Conservation (phyloP, 1,284 basidiomycete genomes). For the Singerocomus rubriflavus region DNA sequence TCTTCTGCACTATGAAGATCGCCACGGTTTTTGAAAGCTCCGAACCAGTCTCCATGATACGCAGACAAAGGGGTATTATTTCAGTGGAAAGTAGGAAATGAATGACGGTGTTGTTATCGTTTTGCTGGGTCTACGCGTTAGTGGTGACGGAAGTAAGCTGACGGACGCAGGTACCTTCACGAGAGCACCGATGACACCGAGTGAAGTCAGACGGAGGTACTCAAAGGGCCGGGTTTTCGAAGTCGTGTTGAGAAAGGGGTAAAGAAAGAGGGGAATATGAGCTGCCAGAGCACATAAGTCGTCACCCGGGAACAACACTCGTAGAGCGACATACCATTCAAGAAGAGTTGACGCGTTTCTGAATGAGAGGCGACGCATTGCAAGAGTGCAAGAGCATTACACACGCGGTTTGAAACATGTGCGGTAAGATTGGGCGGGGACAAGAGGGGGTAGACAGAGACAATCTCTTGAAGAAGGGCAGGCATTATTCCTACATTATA, state of each 20-base stretch:
- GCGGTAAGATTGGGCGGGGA: constrained; percentile 96
- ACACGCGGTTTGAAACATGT: constrained; percentile 98
- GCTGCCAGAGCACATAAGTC: constrained; percentile 48
- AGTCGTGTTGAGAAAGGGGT: constrained; percentile 99
- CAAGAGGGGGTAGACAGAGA: constrained; percentile 95
- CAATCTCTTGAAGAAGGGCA: constrained; percentile 96
- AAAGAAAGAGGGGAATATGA: constrained; percentile 98
- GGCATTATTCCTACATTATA: constrained; percentile 86
- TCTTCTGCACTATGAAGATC: constrained; percentile 99
- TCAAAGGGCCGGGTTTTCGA: constrained; percentile 99
- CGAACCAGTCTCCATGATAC: constrained; percentile 99
- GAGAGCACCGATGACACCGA: constrained; percentile 97
- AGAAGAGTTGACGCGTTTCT: constrained; percentile 89
- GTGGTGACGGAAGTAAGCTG: not conserved
- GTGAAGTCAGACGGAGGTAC: constrained; percentile 94
- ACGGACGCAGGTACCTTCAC: constrained; percentile 68
- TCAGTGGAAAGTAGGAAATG: constrained; percentile 99
- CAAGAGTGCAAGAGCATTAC: constrained; percentile 95
- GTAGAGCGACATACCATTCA: constrained; percentile 62
- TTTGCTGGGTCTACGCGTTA: constrained; percentile 62
- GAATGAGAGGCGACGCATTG: constrained; percentile 98
- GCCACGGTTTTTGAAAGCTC: constrained; percentile 99
- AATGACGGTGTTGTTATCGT: constrained; percentile 98
- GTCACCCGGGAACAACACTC: not conserved
- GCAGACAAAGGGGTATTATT: constrained; percentile 98